A percentile compares a stretch with the other conserved stretches of the same genome.
Conservation (phyloP, 164 flowering plant species). For the Nymphaea thermarum region DNA sequence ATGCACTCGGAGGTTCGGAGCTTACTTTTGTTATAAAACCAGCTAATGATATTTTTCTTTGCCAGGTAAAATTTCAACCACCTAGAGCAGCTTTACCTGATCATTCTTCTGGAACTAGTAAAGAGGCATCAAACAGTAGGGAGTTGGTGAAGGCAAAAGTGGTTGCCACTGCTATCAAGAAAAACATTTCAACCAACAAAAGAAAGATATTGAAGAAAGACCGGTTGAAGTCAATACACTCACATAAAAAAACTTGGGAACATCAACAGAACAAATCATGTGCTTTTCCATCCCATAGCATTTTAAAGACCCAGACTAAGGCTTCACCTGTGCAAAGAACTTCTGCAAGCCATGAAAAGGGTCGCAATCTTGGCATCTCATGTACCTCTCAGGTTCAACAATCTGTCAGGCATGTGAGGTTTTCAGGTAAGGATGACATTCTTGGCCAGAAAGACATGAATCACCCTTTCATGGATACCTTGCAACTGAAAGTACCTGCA, state of each 20-base stretch:
- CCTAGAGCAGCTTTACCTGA: not conserved
- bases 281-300: conserved; percentile 21
- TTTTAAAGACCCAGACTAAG: conserved; percentile 25
- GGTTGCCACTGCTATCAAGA: not conserved
- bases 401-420: conserved; percentile 30
- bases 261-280: conserved; percentile 6
- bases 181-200: not conserved
- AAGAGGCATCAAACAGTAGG: not conserved
- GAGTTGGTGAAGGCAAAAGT: not conserved
- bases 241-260: not conserved
- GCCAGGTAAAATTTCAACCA: not conserved
- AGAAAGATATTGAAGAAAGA: not conserved
- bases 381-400: conserved; percentile 4
- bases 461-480: conserved; percentile 9
- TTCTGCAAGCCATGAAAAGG: conserved; percentile 11
- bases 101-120: not conserved
- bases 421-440: conserved; percentile 29
- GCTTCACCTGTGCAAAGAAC: conserved; percentile 13
- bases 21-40: too few relatives aligned
- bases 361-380: conserved; percentile 3
- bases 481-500: conserved; percentile 6
- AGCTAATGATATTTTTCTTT: not conserved
- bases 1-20: too few relatives aligned
- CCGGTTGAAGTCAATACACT: not conserved
- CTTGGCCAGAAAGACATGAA: conserved; percentile 16